Percentiles rank a stretch among this genome's conserved stretches.
Conservation (phyloP, 306 rosid species). For the Castanospermum australe region DNA sequence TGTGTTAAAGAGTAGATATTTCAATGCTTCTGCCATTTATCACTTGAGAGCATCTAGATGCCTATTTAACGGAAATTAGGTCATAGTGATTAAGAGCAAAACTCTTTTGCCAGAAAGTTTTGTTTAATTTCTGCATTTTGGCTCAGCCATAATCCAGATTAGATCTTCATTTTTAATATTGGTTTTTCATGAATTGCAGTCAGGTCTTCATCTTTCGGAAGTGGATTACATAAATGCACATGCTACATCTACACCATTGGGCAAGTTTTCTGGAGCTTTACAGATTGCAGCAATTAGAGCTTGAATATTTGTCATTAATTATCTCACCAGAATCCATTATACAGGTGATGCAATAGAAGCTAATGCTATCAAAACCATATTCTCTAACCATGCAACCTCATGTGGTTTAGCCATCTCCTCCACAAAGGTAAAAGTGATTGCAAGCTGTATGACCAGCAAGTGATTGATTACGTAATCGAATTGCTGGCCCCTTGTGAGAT, state of each 20-base stretch:
- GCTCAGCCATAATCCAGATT: conserved; percentile 10
- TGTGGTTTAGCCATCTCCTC: conserved; percentile 83
- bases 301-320: conserved; percentile 2
- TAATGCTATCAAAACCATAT: conserved; percentile 76
- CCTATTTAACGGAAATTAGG: neutral
- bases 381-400: conserved; percentile 50
- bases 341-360: conserved; percentile 88
- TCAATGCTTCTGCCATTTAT: conserved; percentile 5
- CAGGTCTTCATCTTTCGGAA: conserved; percentile 75
- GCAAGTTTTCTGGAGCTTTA: conserved; percentile 41
- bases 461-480: neutral
- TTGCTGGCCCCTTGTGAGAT: neutral
- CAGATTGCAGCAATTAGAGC: conserved; percentile 21
- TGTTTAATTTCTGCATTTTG: conserved; percentile 16
- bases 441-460: conserved; percentile 13
- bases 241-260: conserved; percentile 89
- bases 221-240: conserved; percentile 91
- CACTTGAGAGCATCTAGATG: neutral
- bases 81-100: conserved; percentile 16
- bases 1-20: neutral
- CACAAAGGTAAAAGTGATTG: conserved; percentile 69
- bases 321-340: conserved; percentile 14
- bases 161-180: neutral
- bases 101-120: neutral
- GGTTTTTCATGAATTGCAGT: conserved; percentile 52